Evolutionary conservation across 257 asterid genomes (phyloP).

Genomic region (Solanum megistacrolobum): DNA sequence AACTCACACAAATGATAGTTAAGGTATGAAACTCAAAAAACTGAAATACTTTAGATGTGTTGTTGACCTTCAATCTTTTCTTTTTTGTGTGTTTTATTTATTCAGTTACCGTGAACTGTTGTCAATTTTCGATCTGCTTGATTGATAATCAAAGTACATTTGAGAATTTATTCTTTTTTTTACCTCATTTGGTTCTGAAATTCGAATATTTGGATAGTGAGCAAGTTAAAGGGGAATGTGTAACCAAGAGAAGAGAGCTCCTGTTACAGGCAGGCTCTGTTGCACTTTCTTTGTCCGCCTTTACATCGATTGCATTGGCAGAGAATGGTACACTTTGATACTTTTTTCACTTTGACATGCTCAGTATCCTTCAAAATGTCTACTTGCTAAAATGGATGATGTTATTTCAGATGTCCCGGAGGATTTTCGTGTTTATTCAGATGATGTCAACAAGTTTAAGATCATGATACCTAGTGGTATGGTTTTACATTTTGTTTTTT

Average conservation of each 20-base stretch:
- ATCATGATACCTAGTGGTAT: constrained; percentile 73
- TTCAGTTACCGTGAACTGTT: not conserved
- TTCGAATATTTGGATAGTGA: constrained; percentile 14
- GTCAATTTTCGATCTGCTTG: not conserved
- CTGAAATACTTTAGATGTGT: too few relatives aligned
- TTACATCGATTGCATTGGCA: constrained; percentile 36
- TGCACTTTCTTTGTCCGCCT: constrained; percentile 40
- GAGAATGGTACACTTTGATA: constrained; percentile 23
- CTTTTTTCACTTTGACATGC: not conserved
- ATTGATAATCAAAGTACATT: not conserved
- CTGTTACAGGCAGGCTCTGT: constrained; percentile 34
- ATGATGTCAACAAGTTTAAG: constrained; percentile 72
- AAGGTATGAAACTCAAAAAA: too few relatives aligned
- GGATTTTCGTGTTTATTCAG: constrained; percentile 62
- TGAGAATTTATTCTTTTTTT: not conserved
- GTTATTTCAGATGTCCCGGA: constrained; percentile 22
- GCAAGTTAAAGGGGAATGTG: constrained; percentile 23
- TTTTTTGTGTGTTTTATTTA: not conserved
- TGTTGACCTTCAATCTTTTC: too few relatives aligned
- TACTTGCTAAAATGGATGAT: not conserved
- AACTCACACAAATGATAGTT: too few relatives aligned
- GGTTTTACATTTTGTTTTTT: not conserved
- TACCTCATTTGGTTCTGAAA: not conserved
- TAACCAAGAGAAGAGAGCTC: constrained; percentile 49
- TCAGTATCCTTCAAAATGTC: not conserved